Conservation (phyloP, 1,139 yeast species). For the Meyerozyma elateridarum region DNA sequence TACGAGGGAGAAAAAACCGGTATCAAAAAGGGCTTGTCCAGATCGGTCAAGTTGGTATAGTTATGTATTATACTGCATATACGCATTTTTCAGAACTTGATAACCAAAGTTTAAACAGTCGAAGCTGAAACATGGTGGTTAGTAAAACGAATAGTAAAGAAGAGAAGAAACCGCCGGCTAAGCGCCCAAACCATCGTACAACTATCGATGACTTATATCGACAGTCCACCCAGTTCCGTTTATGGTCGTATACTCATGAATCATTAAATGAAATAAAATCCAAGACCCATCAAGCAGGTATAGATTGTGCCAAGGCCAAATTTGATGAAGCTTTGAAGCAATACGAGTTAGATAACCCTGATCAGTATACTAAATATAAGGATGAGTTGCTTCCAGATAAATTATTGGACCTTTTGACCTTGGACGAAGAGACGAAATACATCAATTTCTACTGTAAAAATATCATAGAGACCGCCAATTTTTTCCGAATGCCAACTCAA, state of each 20-base stretch:
- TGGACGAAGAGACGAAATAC: constrained; percentile 66
- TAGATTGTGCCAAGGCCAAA: constrained; percentile 32
- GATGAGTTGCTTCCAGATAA: constrained; percentile 28
- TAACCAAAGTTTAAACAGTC: no score
- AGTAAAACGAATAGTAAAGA: no score
- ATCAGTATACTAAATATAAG: constrained; percentile 25
- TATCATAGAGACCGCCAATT: constrained; percentile 50
- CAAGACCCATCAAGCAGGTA: constrained; percentile 52
- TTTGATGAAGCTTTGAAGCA: constrained; percentile 23
- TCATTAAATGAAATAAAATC: constrained; percentile 46
- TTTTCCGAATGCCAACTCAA: constrained; percentile 45
- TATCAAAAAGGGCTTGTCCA: constrained; percentile 87
- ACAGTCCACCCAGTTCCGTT: constrained; percentile 73
- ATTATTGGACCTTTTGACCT: constrained; percentile 45
- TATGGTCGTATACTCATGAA: constrained; percentile 76
- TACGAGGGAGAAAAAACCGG: constrained; percentile 96
- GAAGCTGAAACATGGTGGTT: no score
- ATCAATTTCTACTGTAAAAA: constrained; percentile 69
- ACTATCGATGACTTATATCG: constrained; percentile 75
- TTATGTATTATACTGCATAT: no score
- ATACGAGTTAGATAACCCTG: constrained; percentile 27
- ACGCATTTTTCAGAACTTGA: no score
- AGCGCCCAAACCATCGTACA: background rate
- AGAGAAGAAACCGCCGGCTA: no score
- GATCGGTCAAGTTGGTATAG: constrained; percentile 68